Percentiles rank a stretch among this genome's conserved stretches.
These are phyloP conservation scores for Colletotrichum siamense DNA, from an alignment of 2,329 filamentous ascomycete genomes.

Conservation along the genomic window DNA sequence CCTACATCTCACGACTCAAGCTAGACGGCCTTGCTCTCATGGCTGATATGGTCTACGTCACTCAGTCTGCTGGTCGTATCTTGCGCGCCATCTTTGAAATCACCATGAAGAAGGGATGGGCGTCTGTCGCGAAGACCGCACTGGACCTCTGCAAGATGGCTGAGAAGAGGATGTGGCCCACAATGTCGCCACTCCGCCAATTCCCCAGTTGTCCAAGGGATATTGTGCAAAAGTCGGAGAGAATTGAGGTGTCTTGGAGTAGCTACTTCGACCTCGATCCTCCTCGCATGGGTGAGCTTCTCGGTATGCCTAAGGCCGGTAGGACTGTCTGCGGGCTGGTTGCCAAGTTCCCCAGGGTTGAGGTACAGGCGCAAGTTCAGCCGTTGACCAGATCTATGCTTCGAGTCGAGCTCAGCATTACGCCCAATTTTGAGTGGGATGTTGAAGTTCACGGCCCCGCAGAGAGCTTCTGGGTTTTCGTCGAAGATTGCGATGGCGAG, in stretches of 20 bases:
- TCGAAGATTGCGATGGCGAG: constrained; percentile 97
- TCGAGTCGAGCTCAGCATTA: constrained; percentile 86
- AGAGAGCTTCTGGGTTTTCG: constrained; percentile 96
- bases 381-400: constrained; percentile 95
- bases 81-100: constrained; percentile 96
- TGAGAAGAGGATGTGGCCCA: constrained; percentile 99
- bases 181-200: constrained; percentile 94
- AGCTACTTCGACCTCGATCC: constrained; percentile 97
- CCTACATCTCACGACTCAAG: constrained; percentile 93
- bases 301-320: constrained; percentile 89
- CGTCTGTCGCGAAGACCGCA: constrained; percentile 88
- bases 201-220: constrained; percentile 84
- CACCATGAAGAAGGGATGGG: constrained; percentile 95
- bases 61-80: constrained; percentile 96
- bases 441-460: constrained; percentile 84
- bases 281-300: constrained; percentile 92
- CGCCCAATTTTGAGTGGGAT: constrained; percentile 96
- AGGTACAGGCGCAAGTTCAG: constrained; percentile 92
- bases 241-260: constrained; percentile 91
- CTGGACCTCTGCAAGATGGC: constrained; percentile 98
- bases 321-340: constrained; percentile 85
- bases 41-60: constrained; percentile 99
- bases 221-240: constrained; percentile 89
- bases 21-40: constrained; percentile 94
- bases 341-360: constrained; percentile 89